Conservation (phyloP, 2,329 filamentous ascomycete species). For the Fusarium goolgardi region DNA sequence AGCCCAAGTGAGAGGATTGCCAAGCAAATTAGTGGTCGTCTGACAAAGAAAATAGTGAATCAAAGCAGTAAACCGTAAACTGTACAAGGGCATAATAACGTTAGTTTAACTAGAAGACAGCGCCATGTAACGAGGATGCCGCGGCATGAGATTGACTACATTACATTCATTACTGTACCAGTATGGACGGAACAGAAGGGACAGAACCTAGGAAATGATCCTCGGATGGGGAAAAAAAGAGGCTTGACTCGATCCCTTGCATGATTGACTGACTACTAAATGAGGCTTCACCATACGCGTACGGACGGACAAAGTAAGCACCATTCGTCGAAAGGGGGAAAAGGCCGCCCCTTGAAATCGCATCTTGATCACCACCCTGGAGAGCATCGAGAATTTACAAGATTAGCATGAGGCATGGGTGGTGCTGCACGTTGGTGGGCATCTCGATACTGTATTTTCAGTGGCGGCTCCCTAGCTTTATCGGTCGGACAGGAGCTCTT, state of each 20-base stretch:
- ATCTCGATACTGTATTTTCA: slow-evolving; percentile 20
- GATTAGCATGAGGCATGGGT: slow-evolving; percentile 7
- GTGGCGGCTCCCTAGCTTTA: slow-evolving; percentile 1
- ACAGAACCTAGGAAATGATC: neutral
- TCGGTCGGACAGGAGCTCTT: slow-evolving; percentile 6
- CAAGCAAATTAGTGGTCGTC: slow-evolving; percentile 24
- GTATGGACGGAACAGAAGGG: neutral
- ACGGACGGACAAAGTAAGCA: neutral
- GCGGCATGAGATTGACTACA: slow-evolving; percentile 14
- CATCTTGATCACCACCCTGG: slow-evolving; percentile 1
- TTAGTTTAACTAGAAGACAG: slow-evolving; percentile 4
- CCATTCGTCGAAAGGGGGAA: neutral
- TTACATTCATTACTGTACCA: neutral
- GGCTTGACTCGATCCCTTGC: slow-evolving; percentile 22
- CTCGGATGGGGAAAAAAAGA: neutral
- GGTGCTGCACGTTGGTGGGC: neutral
- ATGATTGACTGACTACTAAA: neutral
- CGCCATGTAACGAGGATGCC: slow-evolving; percentile 29
- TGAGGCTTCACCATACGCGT: slow-evolving; percentile 10
- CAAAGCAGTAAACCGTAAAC: neutral
- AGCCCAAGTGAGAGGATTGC: slow-evolving; percentile 3
- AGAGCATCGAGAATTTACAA: neutral
- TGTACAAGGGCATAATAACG: slow-evolving; percentile 4
- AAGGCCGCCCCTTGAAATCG: neutral
- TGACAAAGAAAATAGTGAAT: slow-evolving; percentile 29